Conservation (phyloP, 805 yeast genomes). For the Candida golubevii region DNA sequence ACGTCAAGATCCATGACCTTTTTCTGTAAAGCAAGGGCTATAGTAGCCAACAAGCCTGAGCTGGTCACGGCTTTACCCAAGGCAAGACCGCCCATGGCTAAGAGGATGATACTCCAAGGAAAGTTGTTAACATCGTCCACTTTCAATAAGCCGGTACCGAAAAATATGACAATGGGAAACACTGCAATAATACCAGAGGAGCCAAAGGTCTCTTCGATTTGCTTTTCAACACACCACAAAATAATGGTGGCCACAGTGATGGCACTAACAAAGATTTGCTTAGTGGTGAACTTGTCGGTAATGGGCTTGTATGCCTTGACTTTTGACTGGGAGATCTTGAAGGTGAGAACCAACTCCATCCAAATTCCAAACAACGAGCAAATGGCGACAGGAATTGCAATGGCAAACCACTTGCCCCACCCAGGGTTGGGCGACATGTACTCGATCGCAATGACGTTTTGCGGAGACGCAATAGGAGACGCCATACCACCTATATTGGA, state of each 20-base stretch:
- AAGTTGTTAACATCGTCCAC: slow-evolving; percentile 93
- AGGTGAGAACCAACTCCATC: slow-evolving; percentile 63
- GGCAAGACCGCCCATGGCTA: slow-evolving; percentile 98
- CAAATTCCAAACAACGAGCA: slow-evolving; percentile 65
- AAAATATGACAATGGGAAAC: slow-evolving; percentile 83
- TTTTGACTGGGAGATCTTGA: slow-evolving; percentile 48
- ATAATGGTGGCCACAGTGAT: slow-evolving; percentile 71
- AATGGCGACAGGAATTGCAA: slow-evolving; percentile 75
- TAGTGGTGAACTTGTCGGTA: slow-evolving; percentile 61
- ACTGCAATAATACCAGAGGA: slow-evolving; percentile 97
- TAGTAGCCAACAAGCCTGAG: slow-evolving; percentile 76
- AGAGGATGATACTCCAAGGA: slow-evolving; percentile 91
- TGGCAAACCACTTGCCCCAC: slow-evolving; percentile 93
- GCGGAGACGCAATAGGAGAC: slow-evolving; percentile 96
- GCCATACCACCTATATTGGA: slow-evolving; percentile 96
- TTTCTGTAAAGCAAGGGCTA: slow-evolving; percentile 65
- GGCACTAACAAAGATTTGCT: slow-evolving; percentile 69
- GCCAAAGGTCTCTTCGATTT: slow-evolving; percentile 70
- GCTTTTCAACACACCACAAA: slow-evolving; percentile 86
- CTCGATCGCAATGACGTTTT: slow-evolving; percentile 85
- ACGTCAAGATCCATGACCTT: slow-evolving; percentile 64
- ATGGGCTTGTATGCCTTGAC: slow-evolving; percentile 59
- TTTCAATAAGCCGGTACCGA: slow-evolving; percentile 82
- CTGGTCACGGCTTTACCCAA: slow-evolving; percentile 92
- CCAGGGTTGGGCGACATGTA: slow-evolving; percentile 72